Base-by-base conservation (phyloP, 2,329 filamentous ascomycete genomes). In the Penicillium sp. region DNA sequence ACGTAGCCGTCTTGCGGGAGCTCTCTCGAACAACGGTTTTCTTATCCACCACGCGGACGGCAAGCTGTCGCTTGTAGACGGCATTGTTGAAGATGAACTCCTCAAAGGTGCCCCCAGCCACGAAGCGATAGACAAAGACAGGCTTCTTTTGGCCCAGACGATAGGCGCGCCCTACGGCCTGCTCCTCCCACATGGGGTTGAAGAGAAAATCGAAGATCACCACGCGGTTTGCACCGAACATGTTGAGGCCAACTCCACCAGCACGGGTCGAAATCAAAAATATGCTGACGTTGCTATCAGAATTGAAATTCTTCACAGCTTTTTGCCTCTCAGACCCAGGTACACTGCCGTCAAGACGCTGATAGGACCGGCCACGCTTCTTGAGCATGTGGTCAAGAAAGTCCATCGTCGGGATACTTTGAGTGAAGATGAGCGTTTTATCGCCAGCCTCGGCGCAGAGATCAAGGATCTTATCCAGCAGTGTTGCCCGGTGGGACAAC, bases 131-230 rank as follows among this genome's bases (percentile, higher is more conserved):
- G 1, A 96, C 89, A 62, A 80, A 90, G 1, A 95, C 90, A 0
- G 79, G 76, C 58, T 90, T 93, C 34, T 71, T 73, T 66, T 96
- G 90, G 0, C 90, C 89, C 32, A 96, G 79, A 1, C 90, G 86
- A 66, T 93, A 95, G 0, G 88, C 85, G 45, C 90, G 80, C 2
- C 89, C 90, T 43, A 95, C 81, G 1, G 90, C 90, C 68, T 96
- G 90, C 59, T 90, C 84, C 66, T 95, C 90, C 62, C 84, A 77
- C 4, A 83, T 78, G 0, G 90, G 90, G 54, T 90, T 93, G 70
- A 84, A 95, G 51, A 78, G 76, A 61, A 86, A 88, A 64, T 96
- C 90, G 47, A 94, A 86, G 18, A 96, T 85, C 18, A 96, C 79
- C 1, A 95, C 87, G 18, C 90, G 81, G 63, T 90, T 95, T 1